These are phyloP conservation scores for Plasmodium blacklocki DNA, from an alignment of 169 alveolate genomes.

Conservation along the genomic window DNA sequence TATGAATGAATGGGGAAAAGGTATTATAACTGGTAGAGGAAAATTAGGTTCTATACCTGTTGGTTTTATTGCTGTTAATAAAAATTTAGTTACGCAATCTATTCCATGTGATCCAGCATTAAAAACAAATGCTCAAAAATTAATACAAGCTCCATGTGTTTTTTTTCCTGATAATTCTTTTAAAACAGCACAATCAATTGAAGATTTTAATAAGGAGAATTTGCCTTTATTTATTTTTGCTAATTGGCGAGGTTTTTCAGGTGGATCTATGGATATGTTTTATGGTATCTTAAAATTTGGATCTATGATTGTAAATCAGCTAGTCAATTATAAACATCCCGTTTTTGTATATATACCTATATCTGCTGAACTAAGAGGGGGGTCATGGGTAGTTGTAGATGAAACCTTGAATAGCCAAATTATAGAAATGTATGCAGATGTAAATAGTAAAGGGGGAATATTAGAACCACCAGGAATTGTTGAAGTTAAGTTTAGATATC, in stretches of 20 bases:
- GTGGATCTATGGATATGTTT: conserved; percentile 90
- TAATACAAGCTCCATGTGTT: conserved; percentile 81
- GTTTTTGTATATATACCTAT: conserved; percentile 89
- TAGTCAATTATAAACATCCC: conserved; percentile 88
- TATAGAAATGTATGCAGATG: conserved; percentile 90
- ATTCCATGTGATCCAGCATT: conserved; percentile 67
- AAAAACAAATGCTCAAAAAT: conserved; percentile 52
- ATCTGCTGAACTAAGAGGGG: conserved; percentile 88
- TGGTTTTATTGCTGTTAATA: conserved; percentile 63
- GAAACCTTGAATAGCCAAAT: conserved; percentile 86
- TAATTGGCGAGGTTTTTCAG: conserved; percentile 88
- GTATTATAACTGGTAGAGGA: conserved; percentile 70
- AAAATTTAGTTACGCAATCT: conserved; percentile 59
- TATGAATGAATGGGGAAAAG: conserved; percentile 78
- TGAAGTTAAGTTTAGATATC: conserved; percentile 83
- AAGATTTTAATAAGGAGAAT: conserved; percentile 89
- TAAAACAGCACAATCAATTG: conserved; percentile 91
- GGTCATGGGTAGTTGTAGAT: conserved; percentile 91
- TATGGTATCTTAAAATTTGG: conserved; percentile 87
- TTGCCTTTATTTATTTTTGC: conserved; percentile 87
- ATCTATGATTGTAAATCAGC: conserved; percentile 87
- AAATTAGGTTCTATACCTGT: conserved; percentile 67
- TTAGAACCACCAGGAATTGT: conserved; percentile 89
- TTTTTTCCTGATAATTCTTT: conserved; percentile 91
- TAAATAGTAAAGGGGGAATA: conserved; percentile 86